Evolutionary conservation across 495 filamentous ascomycete genomes (phyloP), one percentile per base, ranked within the genome.

Genomic region (Tuber brumale): DNA sequence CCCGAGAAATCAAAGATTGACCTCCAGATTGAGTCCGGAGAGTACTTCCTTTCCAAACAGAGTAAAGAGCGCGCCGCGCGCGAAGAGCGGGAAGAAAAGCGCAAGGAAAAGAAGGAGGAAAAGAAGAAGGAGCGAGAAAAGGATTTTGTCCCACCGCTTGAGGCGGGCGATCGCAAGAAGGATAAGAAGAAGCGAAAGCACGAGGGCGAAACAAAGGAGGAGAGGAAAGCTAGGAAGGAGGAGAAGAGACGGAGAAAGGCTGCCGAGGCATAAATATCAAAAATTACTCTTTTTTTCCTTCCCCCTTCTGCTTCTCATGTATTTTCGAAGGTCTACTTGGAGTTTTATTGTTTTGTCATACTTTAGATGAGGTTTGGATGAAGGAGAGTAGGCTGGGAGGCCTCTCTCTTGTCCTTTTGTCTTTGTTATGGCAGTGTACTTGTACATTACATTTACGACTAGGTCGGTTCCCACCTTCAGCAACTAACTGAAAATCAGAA

Each of bases 1-100:
- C 90, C 90, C 77, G 92, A 95, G 87, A 94, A 94, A 89, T 97
- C 94, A 89, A 99, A 98, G 89, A 89, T 99, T 76, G 95, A 99
- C 84, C 85, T 95, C 83, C 95, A 98, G 88, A 95, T 98, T 86
- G 95, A 99, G 88, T 94, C 89, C 80, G 96, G 96, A 83, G 95
- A 98, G 86, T 98, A 95, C 85, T 97, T 98, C 86, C 85, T 98
- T 82, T 89, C 90, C 73, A 96, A 96, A 87, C 90, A 95, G 82
- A 94, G 92, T 71, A 96, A 94, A 87, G 93, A 96, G 77, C 88
- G 95, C 72, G 92, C 89, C 73, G 90, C 87, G 72, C 91, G 91
- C 85, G 92, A 95, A 79, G 90, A 92, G 80, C 86, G 92, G 73
- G 88, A 93, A 80, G 93, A 94, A 85, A 89, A 90, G 81, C 91